Evolutionary conservation across 2,329 filamentous ascomycete genomes (phyloP), one percentile per base, ranked within the genome.

Genomic region (Ramularia collo-cygni): DNA sequence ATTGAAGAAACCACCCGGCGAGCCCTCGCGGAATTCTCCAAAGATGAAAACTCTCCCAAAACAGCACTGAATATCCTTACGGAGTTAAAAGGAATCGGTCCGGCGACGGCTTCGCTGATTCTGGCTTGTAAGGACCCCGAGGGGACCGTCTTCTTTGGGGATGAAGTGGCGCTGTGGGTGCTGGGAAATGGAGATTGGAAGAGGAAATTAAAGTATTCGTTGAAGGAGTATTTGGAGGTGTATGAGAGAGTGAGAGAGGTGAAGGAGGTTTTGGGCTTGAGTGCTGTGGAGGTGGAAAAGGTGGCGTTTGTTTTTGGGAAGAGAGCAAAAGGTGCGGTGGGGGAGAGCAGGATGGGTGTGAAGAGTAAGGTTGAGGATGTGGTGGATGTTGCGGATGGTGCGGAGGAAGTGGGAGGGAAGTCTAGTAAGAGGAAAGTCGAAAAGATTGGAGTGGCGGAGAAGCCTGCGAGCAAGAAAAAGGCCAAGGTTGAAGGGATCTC

Each of bases 151-250:
- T 90, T 90, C 68, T 90, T 90, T 63, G 83, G 80, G 2, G 86
- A 93, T 55, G 85, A 92, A 62, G 71, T 81, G 3, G 90, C 80
- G 56, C 74, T 79, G 49, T 90, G 83, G 83, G 63, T 83, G 4
- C 55, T 57, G 8, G 62, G 55, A 0, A 62, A 66, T 16, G 54
- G 47, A 2, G 60, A 60, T 3, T 74, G 71, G 71, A 59, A 64
- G 26, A 55, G 67, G 38, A 61, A 59, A 41, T 79, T 86, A 58
- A 83, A 80, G 61, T 92, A 92, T 62, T 81, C 71, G 29, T 61
- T 65, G 14, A 79, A 78, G 50, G 84, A 89, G 62, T 90, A 88
- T 51, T 60, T 65, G 28, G 61, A 64, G n/a, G 58, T 90, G 16
- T 66, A 70, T 26, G 54, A 58, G 4, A 53, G 44, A 17, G 55